Conservation (phyloP, 805 yeast genomes). For the Brettanomyces custersianus region DNA sequence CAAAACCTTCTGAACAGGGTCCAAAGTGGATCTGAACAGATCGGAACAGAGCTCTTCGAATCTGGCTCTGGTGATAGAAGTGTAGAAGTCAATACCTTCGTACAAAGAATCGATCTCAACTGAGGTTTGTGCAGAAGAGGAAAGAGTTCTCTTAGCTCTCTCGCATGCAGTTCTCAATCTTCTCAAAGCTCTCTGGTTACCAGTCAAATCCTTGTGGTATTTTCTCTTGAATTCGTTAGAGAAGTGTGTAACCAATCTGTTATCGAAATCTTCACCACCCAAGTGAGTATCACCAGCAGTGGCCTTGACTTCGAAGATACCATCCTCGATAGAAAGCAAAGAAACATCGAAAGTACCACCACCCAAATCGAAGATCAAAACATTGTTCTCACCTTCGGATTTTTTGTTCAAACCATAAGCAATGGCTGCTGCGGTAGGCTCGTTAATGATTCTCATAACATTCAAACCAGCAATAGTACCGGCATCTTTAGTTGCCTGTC, state of each 20-base stretch:
- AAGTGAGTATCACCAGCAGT: slow-evolving; percentile 87
- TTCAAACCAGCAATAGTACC: slow-evolving; percentile 70
- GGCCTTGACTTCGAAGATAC: slow-evolving; percentile 94
- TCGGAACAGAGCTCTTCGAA: slow-evolving; percentile 95
- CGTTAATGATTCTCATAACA: slow-evolving; percentile 77
- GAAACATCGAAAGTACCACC: slow-evolving; percentile 99
- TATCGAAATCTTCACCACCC: slow-evolving; percentile 99
- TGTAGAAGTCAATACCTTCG: slow-evolving; percentile 96
- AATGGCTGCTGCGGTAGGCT: slow-evolving; percentile 96
- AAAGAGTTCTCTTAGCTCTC: slow-evolving; percentile 97
- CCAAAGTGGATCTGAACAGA: slow-evolving; percentile 87
- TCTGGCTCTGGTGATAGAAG: slow-evolving; percentile 94
- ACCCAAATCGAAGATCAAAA: slow-evolving; percentile 89
- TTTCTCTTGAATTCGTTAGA: slow-evolving; percentile 95
- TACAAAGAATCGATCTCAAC: slow-evolving; percentile 90
- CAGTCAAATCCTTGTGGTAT: slow-evolving; percentile 86
- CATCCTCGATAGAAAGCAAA: slow-evolving; percentile 82
- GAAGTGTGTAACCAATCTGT: slow-evolving; percentile 91
- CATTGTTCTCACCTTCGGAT: slow-evolving; percentile 69
- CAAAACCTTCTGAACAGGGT: slow-evolving; percentile 92
- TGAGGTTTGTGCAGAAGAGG: slow-evolving; percentile 92
- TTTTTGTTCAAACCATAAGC: slow-evolving; percentile 88
- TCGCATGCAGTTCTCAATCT: slow-evolving; percentile 98
- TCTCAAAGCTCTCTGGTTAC: slow-evolving; percentile 95
- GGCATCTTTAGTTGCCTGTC: slow-evolving; percentile 78